phyloP scores from a whole-genome alignment of 257 asterid species.

The Lithospermum erythrorhizon region DNA sequence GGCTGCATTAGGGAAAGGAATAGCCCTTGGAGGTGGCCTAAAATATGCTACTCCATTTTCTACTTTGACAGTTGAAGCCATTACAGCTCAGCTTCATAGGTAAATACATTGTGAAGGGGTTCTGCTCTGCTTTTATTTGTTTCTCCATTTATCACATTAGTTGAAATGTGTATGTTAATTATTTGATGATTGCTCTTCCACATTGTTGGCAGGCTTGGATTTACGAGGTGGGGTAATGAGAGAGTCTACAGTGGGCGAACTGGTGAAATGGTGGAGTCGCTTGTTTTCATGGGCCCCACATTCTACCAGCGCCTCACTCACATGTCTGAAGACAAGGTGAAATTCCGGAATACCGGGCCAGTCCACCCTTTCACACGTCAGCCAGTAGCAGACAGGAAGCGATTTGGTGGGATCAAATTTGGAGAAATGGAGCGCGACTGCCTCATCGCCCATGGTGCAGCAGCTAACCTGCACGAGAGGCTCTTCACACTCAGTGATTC shows the following conservation, averaged over 20 bases:
- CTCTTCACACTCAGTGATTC: slow-evolving; percentile 88
- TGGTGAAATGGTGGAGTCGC: slow-evolving; percentile 54
- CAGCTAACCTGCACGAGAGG: slow-evolving; percentile 78
- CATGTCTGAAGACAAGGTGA: slow-evolving; percentile 96
- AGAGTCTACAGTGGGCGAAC: slow-evolving; percentile 72
- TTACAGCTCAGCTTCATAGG: slow-evolving; percentile 80
- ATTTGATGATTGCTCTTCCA: slow-evolving; percentile 2
- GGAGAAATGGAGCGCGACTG: slow-evolving; percentile 98
- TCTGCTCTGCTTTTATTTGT: not conserved
- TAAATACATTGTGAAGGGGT: slow-evolving; percentile 6
- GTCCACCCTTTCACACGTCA: slow-evolving; percentile 97
- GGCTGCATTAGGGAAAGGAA: slow-evolving; percentile 83
- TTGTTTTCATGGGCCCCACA: slow-evolving; percentile 86
- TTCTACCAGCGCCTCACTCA: slow-evolving; percentile 86
- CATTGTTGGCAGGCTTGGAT: slow-evolving; percentile 52
- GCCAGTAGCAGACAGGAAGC: slow-evolving; percentile 91
- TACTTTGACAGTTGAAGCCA: slow-evolving; percentile 56
- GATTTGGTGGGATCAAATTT: slow-evolving; percentile 83
- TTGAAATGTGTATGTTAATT: not conserved
- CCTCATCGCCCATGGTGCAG: slow-evolving; percentile 88
- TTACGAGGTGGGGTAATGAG: slow-evolving; percentile 80
- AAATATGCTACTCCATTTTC: slow-evolving; percentile 93
- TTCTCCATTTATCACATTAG: not conserved
- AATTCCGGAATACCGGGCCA: slow-evolving; percentile 77
- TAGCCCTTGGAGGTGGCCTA: slow-evolving; percentile 64